Conservation (phyloP, 257 asterid species). For the Fraxinus americana region DNA sequence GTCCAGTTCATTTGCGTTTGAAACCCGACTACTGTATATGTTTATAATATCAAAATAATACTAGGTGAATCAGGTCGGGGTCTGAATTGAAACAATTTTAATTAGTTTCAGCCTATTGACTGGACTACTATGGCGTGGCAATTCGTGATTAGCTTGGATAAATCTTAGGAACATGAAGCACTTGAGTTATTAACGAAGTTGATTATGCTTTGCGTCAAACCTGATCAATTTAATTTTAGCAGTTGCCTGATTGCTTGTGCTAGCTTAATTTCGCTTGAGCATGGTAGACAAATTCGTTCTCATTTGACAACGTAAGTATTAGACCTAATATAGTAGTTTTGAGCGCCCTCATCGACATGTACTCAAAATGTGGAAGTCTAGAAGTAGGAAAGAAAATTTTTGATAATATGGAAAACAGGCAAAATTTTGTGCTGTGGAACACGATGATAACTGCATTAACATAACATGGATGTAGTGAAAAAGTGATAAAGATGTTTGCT, state of each 20-base stretch:
- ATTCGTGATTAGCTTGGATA: not conserved
- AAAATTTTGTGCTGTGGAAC: slow-evolving; percentile 63
- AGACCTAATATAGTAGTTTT: slow-evolving; percentile 55
- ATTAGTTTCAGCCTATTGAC: too few species aligned
- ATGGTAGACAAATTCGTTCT: slow-evolving; percentile 72
- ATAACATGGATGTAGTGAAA: slow-evolving; percentile 60
- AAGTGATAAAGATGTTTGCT: slow-evolving; percentile 43
- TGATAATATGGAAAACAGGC: slow-evolving; percentile 37
- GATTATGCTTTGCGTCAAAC: slow-evolving; percentile 44
- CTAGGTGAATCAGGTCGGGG: too few species aligned
- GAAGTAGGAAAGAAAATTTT: slow-evolving; percentile 51
- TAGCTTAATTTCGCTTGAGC: slow-evolving; percentile 39
- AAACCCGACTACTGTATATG: too few species aligned
- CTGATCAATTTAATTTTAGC: slow-evolving; percentile 66
- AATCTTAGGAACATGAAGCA: slow-evolving; percentile 33
- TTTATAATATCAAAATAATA: too few species aligned
- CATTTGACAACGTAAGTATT: slow-evolving; percentile 43
- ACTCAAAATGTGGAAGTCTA: slow-evolving; percentile 68
- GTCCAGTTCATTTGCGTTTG: too few species aligned
- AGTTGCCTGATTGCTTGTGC: slow-evolving; percentile 71
- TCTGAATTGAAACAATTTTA: too few species aligned
- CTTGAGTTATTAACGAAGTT: slow-evolving; percentile 48
- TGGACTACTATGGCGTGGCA: not conserved
- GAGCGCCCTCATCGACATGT: slow-evolving; percentile 77
- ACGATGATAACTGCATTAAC: slow-evolving; percentile 67